phyloP scores from a whole-genome alignment of 148 eudicot genomes.

The Vaccinium macrocarpon region DNA sequence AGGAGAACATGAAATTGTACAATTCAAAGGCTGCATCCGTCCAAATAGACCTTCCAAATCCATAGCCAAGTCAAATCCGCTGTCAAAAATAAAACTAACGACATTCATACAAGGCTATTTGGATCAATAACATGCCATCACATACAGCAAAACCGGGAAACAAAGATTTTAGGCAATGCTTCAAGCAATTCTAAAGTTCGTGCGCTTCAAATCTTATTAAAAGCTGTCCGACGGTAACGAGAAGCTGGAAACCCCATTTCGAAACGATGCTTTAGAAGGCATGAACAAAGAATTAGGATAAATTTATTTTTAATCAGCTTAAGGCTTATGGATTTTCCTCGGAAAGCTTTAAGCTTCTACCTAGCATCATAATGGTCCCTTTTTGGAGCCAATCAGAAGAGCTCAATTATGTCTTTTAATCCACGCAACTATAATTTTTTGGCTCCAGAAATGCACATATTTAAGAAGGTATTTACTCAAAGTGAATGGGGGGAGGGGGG shows the following conservation, averaged over 20 bases:
- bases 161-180: not conserved
- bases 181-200: not conserved
- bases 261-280: not conserved
- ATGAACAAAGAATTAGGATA: not conserved
- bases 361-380: not conserved
- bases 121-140: not conserved
- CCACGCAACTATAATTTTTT: no score
- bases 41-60: not conserved
- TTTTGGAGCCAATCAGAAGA: no score
- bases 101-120: not conserved
- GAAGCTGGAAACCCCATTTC: not conserved
- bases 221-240: not conserved
- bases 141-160: not conserved
- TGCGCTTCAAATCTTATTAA: not conserved
- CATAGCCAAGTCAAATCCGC: not conserved
- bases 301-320: not conserved
- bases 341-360: not conserved
- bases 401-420: no score
- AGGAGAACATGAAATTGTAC: not conserved
- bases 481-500: not conserved
- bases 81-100: not conserved
- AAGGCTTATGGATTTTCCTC: not conserved
- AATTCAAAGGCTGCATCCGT: not conserved
- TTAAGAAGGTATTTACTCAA: not conserved
- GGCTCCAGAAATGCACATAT: not conserved